These are phyloP conservation scores for Stentor coeruleus DNA, from an alignment of 73 alveolate genomes.

Conservation along the genomic window DNA sequence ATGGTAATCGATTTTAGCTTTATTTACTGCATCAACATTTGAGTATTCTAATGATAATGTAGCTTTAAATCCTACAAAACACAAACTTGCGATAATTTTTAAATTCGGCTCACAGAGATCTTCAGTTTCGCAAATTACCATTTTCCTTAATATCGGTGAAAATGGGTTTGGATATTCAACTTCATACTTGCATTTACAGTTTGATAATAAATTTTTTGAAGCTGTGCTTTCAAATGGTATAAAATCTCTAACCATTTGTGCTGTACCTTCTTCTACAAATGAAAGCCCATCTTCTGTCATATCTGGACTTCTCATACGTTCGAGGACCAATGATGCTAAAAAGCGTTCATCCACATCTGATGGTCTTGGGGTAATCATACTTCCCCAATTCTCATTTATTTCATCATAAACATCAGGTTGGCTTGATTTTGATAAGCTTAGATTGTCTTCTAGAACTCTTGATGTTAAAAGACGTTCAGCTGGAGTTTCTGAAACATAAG, in stretches of 20 bases:
- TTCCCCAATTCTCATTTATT: background rate
- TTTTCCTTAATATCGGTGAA: background rate
- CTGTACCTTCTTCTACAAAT: background rate
- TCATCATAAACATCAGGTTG: background rate
- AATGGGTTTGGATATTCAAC: background rate
- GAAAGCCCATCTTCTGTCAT: background rate
- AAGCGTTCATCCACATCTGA: background rate
- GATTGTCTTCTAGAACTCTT: background rate
- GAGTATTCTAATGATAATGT: background rate
- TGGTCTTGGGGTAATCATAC: background rate
- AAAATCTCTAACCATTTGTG: background rate
- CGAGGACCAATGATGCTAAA: background rate
- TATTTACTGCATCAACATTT: constrained; percentile 12
- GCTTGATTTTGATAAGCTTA: background rate
- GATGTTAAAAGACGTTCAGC: background rate
- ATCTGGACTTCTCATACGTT: background rate
- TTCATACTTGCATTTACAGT: background rate
- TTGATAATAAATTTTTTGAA: background rate
- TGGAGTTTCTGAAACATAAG: background rate
- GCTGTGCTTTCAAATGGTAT: background rate
- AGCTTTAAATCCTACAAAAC: background rate
- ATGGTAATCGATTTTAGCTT: background rate
- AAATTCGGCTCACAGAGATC: background rate
- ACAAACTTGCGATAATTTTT: background rate
- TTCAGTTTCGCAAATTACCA: background rate